Percentiles rank a stretch among this genome's conserved stretches.
Conservation (phyloP, 306 rosid genomes). For the Sechiopsis laciniata region DNA sequence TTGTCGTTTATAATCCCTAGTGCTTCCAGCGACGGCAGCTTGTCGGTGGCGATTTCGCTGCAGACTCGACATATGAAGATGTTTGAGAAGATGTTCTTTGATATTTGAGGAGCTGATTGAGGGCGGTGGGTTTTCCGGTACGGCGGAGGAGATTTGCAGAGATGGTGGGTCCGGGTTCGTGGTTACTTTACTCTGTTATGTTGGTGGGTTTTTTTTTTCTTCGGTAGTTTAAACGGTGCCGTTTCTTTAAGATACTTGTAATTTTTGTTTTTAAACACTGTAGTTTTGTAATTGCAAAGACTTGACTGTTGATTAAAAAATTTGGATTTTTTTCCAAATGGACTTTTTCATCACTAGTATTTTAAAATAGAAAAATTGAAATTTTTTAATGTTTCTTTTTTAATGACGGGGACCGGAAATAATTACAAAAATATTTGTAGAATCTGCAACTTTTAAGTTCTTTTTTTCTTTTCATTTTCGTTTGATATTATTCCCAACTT, state of each 20-base stretch:
- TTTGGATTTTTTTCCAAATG: too few relatives aligned
- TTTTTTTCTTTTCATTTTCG: too few relatives aligned
- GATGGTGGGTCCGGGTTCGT: neutral
- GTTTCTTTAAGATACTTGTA: neutral
- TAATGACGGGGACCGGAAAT: too few relatives aligned
- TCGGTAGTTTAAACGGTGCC: neutral
- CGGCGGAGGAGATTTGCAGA: neutral
- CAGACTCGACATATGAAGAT: constrained; percentile 58
- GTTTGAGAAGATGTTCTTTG: constrained; percentile 44
- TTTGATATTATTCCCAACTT: too few relatives aligned
- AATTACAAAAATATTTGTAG: too few relatives aligned
- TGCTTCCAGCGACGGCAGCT: constrained; percentile 55
- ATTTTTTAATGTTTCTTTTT: too few relatives aligned
- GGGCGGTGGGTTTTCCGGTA: neutral
- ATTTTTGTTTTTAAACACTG: neutral
- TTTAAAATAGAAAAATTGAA: too few relatives aligned
- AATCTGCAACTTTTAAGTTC: too few relatives aligned
- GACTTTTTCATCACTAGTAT: too few relatives aligned
- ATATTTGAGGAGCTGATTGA: constrained; percentile 26
- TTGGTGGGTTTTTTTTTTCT: neutral
- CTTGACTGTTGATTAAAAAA: neutral
- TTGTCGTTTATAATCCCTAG: constrained; percentile 62
- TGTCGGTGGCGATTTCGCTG: constrained; percentile 57
- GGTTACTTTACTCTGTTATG: neutral
- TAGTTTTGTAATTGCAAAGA: neutral